Base-by-base conservation (phyloP, 1,284 basidiomycete genomes). In the Ustilago bromivora region DNA sequence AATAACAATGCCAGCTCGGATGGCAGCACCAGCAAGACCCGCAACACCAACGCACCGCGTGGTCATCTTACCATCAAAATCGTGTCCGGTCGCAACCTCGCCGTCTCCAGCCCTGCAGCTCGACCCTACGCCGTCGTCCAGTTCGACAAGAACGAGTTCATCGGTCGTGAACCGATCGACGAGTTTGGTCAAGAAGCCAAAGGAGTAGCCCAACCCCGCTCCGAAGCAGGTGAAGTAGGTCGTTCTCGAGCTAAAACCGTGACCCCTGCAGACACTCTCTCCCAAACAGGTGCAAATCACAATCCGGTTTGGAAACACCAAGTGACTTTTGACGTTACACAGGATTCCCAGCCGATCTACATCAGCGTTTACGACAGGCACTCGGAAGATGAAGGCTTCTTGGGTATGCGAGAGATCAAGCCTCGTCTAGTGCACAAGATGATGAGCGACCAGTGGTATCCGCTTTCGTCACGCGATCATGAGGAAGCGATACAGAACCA, bases 261-360 rank as follows among this genome's bases (percentile, higher is more conserved):
- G 32, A 77, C 77, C 11, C 79, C 79, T 11, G 70, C 76, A 32
- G 72, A 76, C 47, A 65, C 79, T 23, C 47, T 70, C 31, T 60
- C 58, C 7, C 58, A 51, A 15, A 65, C 69, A 8, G 70, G 73
- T n/a, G 75, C 70, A 17, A 85, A 93, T 49, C 91, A 94, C 85
- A 98, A 96, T 88, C 96, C 97, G 12, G 92, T 96, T 17, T 99
- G 97, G 97, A 98, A 99, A 88, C 95, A 98, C 87, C 93, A 98
- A 87, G 96, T 98, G 55, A 92, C 94, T 13, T 85, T 85, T 47
- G 97, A 99, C 88, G 94, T 99, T 56, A 97, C 95, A n/a, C 93
- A 93, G 36, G 92, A 93, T 78, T 89, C 91, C 59, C 95, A 94
- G n/a, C 87, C 91, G 35, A 90, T 98, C 85, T 92, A 92, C 38